phyloP scores from a whole-genome alignment of 257 asterid genomes.

The Henckelia pumila region DNA sequence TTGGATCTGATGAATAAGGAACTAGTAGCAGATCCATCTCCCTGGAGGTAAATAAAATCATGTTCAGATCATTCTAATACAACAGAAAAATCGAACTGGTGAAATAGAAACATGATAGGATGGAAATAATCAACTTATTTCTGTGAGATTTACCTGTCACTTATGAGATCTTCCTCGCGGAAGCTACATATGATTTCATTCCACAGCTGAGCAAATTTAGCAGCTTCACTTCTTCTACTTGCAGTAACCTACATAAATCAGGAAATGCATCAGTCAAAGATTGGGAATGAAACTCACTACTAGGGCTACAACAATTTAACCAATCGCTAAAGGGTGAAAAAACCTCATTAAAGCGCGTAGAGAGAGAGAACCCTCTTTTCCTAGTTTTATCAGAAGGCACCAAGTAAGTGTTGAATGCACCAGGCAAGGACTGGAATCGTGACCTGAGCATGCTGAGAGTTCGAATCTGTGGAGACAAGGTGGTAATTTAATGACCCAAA shows the following conservation, averaged over 20 bases:
- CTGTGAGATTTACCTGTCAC: conserved; percentile 66
- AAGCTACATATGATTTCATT: conserved; percentile 90
- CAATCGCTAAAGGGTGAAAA: conserved; percentile 25
- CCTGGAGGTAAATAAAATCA: conserved; percentile 48
- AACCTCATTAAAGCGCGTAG: conserved; percentile 72
- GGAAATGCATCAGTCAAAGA: conserved; percentile 14
- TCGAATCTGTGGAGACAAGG: conserved; percentile 61
- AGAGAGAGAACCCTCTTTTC: conserved; percentile 65
- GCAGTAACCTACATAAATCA: conserved; percentile 51
- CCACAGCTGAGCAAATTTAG: conserved; percentile 95
- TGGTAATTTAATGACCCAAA: not conserved
- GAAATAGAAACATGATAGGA: conserved; percentile 9
- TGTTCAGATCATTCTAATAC: conserved; percentile 30
- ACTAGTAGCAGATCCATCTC: conserved; percentile 99
- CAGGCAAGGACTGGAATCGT: conserved; percentile 91
- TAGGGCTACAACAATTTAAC: conserved; percentile 18
- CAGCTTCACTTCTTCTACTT: conserved; percentile 89
- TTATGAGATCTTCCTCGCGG: conserved; percentile 96
- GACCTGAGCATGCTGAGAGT: conserved; percentile 95
- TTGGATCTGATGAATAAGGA: conserved; percentile 92
- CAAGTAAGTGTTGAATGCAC: conserved; percentile 86
- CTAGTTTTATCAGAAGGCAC: conserved; percentile 70
- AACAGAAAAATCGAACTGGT: conserved; percentile 11
- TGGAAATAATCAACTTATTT: conserved; percentile 22
- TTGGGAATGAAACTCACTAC: conserved; percentile 13